These are phyloP conservation scores for Phaeosphaeria sp. DNA, from an alignment of 2,329 filamentous ascomycete genomes.

Conservation along the genomic window DNA sequence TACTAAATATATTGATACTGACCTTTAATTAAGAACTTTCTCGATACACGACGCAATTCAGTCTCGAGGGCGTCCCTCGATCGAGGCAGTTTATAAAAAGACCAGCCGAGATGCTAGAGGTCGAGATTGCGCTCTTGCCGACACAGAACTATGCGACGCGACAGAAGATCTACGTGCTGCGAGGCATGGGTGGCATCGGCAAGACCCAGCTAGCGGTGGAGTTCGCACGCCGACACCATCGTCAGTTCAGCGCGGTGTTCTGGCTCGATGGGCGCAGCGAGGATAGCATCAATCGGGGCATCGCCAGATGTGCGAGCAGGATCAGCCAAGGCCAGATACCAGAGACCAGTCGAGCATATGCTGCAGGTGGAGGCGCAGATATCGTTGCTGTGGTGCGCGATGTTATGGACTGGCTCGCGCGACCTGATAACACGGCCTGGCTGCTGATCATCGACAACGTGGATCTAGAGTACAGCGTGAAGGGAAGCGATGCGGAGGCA, in stretches of 20 bases:
- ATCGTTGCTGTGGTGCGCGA: slow-evolving; percentile 24
- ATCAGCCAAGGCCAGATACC: slow-evolving; percentile 22
- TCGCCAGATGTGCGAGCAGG: slow-evolving; percentile 21
- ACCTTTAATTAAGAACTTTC: too few relatives aligned
- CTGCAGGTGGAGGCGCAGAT: slow-evolving; percentile 9
- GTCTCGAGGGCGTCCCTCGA: slow-evolving; percentile 25
- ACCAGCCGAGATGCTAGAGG: slow-evolving; percentile 20
- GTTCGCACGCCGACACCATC: slow-evolving; percentile 26
- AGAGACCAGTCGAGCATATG: slow-evolving; percentile 20
- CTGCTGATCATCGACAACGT: slow-evolving; percentile 32
- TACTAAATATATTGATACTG: slow-evolving; percentile 7
- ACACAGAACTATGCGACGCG: slow-evolving; percentile 7
- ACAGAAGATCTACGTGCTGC: slow-evolving; percentile 22
- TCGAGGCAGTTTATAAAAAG: slow-evolving; percentile 23
- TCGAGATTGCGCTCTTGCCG: slow-evolving; percentile 22
- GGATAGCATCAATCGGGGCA: slow-evolving; percentile 26
- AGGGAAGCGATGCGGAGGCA: slow-evolving; percentile 12
- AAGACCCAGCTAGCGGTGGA: slow-evolving; percentile 34
- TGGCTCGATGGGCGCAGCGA: slow-evolving; percentile 29
- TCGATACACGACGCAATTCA: too few relatives aligned
- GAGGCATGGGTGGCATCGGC: slow-evolving; percentile 32
- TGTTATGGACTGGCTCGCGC: slow-evolving; percentile 21
- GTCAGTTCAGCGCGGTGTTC: slow-evolving; percentile 25
- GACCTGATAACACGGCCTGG: slow-evolving; percentile 22
- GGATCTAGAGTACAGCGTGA: slow-evolving; percentile 15